These are phyloP conservation scores for Xylaria scruposa DNA, from an alignment of 495 filamentous ascomycete genomes.

Conservation along the genomic window DNA sequence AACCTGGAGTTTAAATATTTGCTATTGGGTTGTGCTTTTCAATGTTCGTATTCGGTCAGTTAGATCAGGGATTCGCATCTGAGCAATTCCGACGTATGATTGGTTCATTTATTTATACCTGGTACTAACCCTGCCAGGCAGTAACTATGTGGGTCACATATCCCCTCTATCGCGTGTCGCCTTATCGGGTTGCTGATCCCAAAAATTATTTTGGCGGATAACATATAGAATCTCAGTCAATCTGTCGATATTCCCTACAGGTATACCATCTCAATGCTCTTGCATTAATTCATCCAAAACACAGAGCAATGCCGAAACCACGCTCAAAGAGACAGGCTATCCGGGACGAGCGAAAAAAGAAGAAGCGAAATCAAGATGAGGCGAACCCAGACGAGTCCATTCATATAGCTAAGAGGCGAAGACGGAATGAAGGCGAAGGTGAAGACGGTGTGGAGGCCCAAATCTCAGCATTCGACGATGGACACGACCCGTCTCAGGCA, in stretches of 20 bases:
- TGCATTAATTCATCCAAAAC: background rate
- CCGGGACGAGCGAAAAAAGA: conserved; percentile 54
- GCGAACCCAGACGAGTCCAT: conserved; percentile 39
- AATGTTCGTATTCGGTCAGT: too few relatives aligned
- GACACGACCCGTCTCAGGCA: conserved; percentile 26
- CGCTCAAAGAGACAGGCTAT: conserved; percentile 52
- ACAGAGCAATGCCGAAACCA: conserved; percentile 38
- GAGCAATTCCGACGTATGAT: too few relatives aligned
- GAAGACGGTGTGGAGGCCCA: conserved; percentile 33
- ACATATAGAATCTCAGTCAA: background rate
- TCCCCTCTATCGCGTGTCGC: background rate
- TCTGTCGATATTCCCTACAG: background rate
- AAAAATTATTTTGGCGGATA: conserved; percentile 21
- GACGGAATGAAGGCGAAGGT: conserved; percentile 36
- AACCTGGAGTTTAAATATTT: background rate
- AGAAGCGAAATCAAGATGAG: conserved; percentile 47
- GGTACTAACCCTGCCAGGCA: background rate
- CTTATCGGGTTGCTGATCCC: conserved; percentile 20
- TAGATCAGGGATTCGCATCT: too few relatives aligned
- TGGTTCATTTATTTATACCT: background rate
- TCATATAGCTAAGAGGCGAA: conserved; percentile 47
- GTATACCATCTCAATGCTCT: background rate
- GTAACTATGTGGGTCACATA: background rate
- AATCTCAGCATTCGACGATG: conserved; percentile 40
- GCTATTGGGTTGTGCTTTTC: too few relatives aligned